Conservation (phyloP, 495 filamentous ascomycete species). For the Physcia stellaris region DNA sequence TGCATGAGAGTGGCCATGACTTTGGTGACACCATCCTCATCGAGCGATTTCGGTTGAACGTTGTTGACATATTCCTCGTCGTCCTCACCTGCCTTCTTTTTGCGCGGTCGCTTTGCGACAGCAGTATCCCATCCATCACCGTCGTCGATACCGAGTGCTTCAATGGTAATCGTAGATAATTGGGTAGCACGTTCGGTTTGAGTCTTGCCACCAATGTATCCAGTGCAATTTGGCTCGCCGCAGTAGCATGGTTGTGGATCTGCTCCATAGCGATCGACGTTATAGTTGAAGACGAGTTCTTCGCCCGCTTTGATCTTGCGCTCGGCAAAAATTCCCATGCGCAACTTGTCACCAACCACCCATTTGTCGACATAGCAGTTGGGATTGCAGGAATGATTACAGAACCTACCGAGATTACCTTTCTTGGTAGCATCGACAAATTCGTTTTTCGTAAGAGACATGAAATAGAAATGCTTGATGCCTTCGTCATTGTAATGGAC, state of each 20-base stretch:
- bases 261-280: constrained; percentile 94
- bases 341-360: constrained; percentile 95
- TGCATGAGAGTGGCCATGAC: constrained; percentile 99
- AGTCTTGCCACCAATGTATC: constrained; percentile 93
- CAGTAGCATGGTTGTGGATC: constrained; percentile 96
- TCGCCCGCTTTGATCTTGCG: constrained; percentile 78
- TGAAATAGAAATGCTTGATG: constrained; percentile 99
- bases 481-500: constrained; percentile 85
- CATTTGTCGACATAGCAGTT: constrained; percentile 99
- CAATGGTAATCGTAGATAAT: constrained; percentile 76
- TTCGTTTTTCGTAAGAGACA: constrained; percentile 92
- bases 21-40: constrained; percentile 82
- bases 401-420: constrained; percentile 91
- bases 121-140: constrained; percentile 82
- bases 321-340: constrained; percentile 97
- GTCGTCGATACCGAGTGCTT: constrained; percentile 92
- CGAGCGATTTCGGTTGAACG: constrained; percentile 67
- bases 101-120: constrained; percentile 74
- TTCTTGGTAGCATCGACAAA: constrained; percentile 97
- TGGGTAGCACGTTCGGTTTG: constrained; percentile 94
- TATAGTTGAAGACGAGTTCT: constrained; percentile 99
- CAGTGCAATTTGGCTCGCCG: constrained; percentile 85
- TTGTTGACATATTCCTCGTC: constrained; percentile 96
- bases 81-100: constrained; percentile 87
- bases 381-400: constrained; percentile 97